Percentiles rank a stretch among this genome's conserved stretches.
Conservation (phyloP, 2,329 filamentous ascomycete genomes). For the Juglanconis sp. region DNA sequence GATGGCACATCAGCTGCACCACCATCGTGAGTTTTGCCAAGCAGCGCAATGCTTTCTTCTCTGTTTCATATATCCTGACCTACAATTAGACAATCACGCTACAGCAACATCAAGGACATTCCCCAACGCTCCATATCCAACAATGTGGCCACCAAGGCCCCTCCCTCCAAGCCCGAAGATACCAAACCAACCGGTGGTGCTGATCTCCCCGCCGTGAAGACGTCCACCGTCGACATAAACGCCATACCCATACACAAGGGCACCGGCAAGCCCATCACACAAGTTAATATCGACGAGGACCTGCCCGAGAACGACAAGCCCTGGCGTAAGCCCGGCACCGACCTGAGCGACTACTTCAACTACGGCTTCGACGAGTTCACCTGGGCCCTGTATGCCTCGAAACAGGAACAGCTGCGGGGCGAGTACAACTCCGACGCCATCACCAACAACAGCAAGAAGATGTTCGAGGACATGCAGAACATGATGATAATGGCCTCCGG, state of each 20-base stretch:
- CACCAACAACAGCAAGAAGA: conserved; percentile 70
- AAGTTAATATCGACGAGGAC: conserved; percentile 71
- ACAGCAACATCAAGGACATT: conserved; percentile 65
- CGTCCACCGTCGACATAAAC: conserved; percentile 82
- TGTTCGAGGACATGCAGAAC: conserved; percentile 65
- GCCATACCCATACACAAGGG: conserved; percentile 74
- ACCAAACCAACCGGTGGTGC: conserved; percentile 3
- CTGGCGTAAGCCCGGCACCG: conserved; percentile 91
- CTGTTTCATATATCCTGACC: not conserved
- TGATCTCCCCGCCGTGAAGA: conserved; percentile 59
- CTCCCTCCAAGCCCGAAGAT: conserved; percentile 33
- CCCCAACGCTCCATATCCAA: conserved; percentile 56
- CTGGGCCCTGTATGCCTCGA: conserved; percentile 89
- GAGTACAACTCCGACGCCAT: conserved; percentile 69
- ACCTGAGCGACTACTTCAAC: conserved; percentile 97
- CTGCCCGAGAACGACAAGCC: conserved; percentile 83
- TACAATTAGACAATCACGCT: conserved; percentile 55
- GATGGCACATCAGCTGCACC: conserved; percentile 60
- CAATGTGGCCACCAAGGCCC: conserved; percentile 45
- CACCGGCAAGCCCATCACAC: conserved; percentile 77
- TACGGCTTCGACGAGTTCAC: conserved; percentile 99
- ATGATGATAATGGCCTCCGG: conserved; percentile 62
- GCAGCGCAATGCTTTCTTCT: not conserved
- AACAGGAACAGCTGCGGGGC: conserved; percentile 75
- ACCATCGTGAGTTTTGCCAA: conserved; percentile 45